These are phyloP conservation scores for Amaranthus tricolor DNA, from an alignment of 179 eudicot genomes.

Conservation along the genomic window DNA sequence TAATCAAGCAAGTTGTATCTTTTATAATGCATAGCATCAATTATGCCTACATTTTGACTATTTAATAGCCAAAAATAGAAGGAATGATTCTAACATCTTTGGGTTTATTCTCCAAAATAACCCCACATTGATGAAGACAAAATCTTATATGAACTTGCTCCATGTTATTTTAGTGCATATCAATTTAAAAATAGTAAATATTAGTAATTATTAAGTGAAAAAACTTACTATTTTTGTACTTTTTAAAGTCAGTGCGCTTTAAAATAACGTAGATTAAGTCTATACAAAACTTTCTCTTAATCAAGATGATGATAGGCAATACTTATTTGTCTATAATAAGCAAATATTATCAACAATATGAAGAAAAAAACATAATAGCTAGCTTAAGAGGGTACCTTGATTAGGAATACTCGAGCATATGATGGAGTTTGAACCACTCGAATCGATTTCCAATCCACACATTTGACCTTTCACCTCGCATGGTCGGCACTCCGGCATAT, in stretches of 20 bases:
- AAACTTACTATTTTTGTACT: too few relatives aligned
- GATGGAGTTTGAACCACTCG: constrained; percentile 5
- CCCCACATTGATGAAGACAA: not conserved
- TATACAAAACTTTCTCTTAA: not conserved
- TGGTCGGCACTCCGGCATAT: constrained; percentile 31
- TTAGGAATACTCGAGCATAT: constrained; percentile 25
- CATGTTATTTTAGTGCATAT: too few relatives aligned
- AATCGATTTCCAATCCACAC: constrained; percentile 26
- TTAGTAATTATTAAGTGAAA: too few relatives aligned
- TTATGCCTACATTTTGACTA: not conserved
- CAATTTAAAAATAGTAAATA: too few relatives aligned
- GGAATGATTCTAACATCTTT: constrained; percentile 11
- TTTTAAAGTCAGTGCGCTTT: too few relatives aligned
- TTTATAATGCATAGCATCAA: not conserved
- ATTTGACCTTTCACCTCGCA: constrained; percentile 35
- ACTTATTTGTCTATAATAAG: not conserved
- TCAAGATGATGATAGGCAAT: not conserved
- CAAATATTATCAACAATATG: not conserved
- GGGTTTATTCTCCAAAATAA: not conserved
- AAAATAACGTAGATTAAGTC: too few relatives aligned
- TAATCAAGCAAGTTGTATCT: constrained; percentile 1
- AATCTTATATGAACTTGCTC: too few relatives aligned
- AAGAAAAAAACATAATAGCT: not conserved
- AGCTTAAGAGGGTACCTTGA: constrained; percentile 22
- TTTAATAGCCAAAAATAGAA: not conserved